phyloP scores from a whole-genome alignment of 1,284 basidiomycete species.

The Fistulina hepatica region DNA sequence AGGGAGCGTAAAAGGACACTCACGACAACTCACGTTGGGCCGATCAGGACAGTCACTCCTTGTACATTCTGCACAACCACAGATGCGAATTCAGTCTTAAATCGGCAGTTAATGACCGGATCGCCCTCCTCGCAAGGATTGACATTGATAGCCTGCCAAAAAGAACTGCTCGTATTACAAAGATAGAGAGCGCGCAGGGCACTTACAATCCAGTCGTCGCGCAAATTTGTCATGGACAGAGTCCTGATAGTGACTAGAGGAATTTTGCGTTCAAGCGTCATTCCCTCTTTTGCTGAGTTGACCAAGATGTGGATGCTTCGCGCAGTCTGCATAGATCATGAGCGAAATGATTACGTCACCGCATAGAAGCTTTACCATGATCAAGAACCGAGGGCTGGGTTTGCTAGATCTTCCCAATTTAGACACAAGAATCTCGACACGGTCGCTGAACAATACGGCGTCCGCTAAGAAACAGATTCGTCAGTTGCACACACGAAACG shows the following conservation, averaged over 20 bases:
- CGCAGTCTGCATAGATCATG: conserved; percentile 47
- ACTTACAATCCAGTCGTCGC: conserved; percentile 91
- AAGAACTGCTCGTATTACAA: not conserved
- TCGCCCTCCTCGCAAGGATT: conserved; percentile 87
- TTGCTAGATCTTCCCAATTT: conserved; percentile 86
- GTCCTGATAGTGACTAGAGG: conserved; percentile 79
- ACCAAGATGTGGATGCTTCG: conserved; percentile 85
- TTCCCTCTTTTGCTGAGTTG: conserved; percentile 63
- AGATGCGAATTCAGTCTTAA: conserved; percentile 93
- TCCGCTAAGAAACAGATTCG: conserved; percentile 38
- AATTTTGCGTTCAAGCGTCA: conserved; percentile 79
- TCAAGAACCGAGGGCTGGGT: conserved; percentile 83
- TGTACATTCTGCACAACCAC: conserved; percentile 74
- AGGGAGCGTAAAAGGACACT: not conserved
- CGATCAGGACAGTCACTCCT: conserved; percentile 70
- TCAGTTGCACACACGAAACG: conserved; percentile 2
- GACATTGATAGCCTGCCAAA: conserved; percentile 57
- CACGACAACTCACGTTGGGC: conserved; percentile 51
- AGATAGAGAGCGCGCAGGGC: not conserved
- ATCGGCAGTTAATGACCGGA: conserved; percentile 81
- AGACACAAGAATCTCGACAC: conserved; percentile 78
- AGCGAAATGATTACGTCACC: not conserved
- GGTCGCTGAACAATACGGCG: conserved; percentile 79
- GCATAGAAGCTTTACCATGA: conserved; percentile 53
- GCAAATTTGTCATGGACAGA: conserved; percentile 77